These are phyloP conservation scores for Pontederia crassipes DNA, from an alignment of 176 grass and related monocot genomes.

Conservation along the genomic window DNA sequence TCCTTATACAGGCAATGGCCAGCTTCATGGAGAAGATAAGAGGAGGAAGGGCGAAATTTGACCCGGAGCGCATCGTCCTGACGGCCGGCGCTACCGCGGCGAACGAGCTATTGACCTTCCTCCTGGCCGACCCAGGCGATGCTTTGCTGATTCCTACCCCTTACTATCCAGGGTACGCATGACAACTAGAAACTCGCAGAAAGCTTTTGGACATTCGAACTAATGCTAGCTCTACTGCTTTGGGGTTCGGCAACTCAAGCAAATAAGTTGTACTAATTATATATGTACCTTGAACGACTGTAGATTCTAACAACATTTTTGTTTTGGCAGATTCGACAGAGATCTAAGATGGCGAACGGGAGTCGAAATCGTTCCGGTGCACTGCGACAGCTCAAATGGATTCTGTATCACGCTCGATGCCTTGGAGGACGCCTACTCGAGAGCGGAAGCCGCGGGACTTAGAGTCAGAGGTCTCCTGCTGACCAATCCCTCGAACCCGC, in stretches of 20 bases:
- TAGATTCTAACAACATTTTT: background rate
- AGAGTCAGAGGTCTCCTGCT: conserved; percentile 46
- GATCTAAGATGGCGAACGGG: conserved; percentile 79
- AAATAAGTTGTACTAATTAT: background rate
- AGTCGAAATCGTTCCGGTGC: conserved; percentile 71
- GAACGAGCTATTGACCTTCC: conserved; percentile 74
- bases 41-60: conserved; percentile 57
- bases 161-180: conserved; percentile 76
- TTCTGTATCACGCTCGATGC: conserved; percentile 54
- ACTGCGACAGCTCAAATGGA: conserved; percentile 57
- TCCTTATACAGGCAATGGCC: conserved; percentile 55
- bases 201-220: background rate
- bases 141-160: conserved; percentile 69
- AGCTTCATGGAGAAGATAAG: conserved; percentile 77
- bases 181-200: background rate
- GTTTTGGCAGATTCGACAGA: conserved; percentile 48
- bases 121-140: conserved; percentile 67
- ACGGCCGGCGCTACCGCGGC: conserved; percentile 79
- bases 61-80: conserved; percentile 63
- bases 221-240: background rate
- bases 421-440: conserved; percentile 42
- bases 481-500: conserved; percentile 85
- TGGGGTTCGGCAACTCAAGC: background rate
- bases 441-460: conserved; percentile 28
- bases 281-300: background rate